A percentile compares a stretch with the other conserved stretches of the same genome.
Evolutionary conservation across 2,329 filamentous ascomycete genomes (phyloP).

Genomic region (Pseudogymnoascus sp.): DNA sequence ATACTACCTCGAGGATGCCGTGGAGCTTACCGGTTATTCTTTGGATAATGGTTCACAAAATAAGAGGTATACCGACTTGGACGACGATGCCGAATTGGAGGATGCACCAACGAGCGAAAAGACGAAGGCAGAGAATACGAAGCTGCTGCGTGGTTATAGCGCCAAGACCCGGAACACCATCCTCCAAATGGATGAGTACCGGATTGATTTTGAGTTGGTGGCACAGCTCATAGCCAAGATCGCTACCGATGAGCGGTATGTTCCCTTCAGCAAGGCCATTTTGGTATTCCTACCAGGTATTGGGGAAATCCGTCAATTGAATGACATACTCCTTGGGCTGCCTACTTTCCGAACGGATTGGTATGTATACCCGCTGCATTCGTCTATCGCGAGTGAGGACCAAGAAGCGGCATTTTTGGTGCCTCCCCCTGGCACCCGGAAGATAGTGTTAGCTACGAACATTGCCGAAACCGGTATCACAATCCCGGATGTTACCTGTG

Average conservation of each 20-base stretch:
- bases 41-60: slow-evolving; percentile 39
- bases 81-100: slow-evolving; percentile 49
- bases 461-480: slow-evolving; percentile 98
- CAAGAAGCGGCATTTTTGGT: slow-evolving; percentile 88
- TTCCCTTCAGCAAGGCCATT: slow-evolving; percentile 76
- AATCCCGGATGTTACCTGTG: slow-evolving; percentile 94
- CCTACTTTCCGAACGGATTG: slow-evolving; percentile 68
- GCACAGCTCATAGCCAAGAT: slow-evolving; percentile 72
- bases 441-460: slow-evolving; percentile 94
- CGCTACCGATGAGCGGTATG: slow-evolving; percentile 58
- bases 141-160: slow-evolving; percentile 67
- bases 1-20: slow-evolving; percentile 83
- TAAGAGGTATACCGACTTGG: slow-evolving; percentile 51
- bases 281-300: slow-evolving; percentile 94
- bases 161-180: slow-evolving; percentile 67
- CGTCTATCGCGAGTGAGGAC: slow-evolving; percentile 90
- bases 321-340: slow-evolving; percentile 75
- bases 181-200: slow-evolving; percentile 77
- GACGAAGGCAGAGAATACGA: slow-evolving; percentile 47
- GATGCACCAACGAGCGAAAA: slow-evolving; percentile 42
- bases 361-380: slow-evolving; percentile 86
- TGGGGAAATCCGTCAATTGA: slow-evolving; percentile 81
- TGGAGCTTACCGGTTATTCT: slow-evolving; percentile 76
- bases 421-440: slow-evolving; percentile 73
- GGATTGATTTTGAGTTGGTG: slow-evolving; percentile 83